Base-by-base conservation (phyloP, 768 basidiomycete species). In the Lentinus tigrinus region DNA sequence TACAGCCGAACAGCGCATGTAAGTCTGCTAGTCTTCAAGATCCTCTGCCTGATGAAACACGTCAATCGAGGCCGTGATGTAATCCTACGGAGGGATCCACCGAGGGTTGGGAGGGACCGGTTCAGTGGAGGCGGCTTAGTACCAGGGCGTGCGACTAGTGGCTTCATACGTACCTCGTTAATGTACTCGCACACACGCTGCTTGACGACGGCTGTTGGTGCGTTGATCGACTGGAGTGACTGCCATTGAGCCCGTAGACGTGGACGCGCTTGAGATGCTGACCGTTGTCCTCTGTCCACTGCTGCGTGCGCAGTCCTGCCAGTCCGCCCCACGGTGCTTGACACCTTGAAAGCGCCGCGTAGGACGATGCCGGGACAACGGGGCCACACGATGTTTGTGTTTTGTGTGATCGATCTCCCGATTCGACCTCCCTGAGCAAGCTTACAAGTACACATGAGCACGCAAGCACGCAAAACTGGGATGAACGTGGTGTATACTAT, bases 241-340 rank as follows among this genome's bases (percentile, higher is more conserved):
- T 82, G 57, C 89, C 93, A 52, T 93, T 83, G 58, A 99, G 87
- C 73, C 95, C 89, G 74, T 99, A 98, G 26, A 99, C 96, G 89
- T 99, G 91, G 75, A 92, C 89, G 82, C 90, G 90, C 78, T 91
- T 91, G 69, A 89, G 75, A 64, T 90, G 89, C 67, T 87, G 82
- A 65, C 69, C 70, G 27, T 88, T 85, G 51, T 78, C 75, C 57
- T 89, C 88, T 6, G 81, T 74, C 60, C 81, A 88, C 44, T 85
- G 85, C 65, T 81, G 81, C 26, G 77, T n/a, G n/a, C n/a, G n/a
- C n/a, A n/a, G n/a, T n/a, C n/a, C n/a, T n/a, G n/a, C n/a, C n/a
- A n/a, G n/a, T n/a, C n/a, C n/a, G n/a, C n/a, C n/a, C n/a, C n/a
- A n/a, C n/a, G n/a, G n/a, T n/a, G n/a, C n/a, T n/a, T n/a, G n/a